Evolutionary conservation across 129 eudicot genomes (phyloP).

Genomic region (Lonicera japonica): DNA sequence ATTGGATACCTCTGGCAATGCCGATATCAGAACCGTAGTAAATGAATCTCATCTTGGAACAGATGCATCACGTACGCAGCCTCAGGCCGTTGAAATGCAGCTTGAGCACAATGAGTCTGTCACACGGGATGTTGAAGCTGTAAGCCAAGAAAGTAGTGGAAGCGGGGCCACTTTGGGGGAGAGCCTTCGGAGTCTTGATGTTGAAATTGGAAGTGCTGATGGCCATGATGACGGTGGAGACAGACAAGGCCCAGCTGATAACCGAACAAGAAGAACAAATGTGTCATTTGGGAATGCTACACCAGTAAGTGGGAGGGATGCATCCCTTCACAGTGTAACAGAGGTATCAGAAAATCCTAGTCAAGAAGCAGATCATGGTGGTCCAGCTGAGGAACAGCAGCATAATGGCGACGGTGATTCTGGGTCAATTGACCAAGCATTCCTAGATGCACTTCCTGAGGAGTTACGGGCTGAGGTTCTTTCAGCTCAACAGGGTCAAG

Average conservation of each 20-base stretch:
- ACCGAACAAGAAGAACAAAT: conserved; percentile 57
- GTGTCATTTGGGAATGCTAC: conserved; percentile 38
- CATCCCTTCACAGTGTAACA: conserved; percentile 71
- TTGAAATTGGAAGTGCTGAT: conserved; percentile 98
- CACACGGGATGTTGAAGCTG: conserved; percentile 88
- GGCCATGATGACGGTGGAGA: conserved; percentile 95
- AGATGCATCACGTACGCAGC: conserved; percentile 37
- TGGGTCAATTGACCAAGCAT: conserved; percentile 85
- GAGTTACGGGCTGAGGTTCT: conserved; percentile 98
- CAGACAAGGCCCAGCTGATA: conserved; percentile 51
- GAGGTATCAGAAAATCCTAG: conserved; percentile 78
- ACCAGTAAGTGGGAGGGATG: conserved; percentile 51
- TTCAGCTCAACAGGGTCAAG: conserved; percentile 73
- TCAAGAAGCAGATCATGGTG: conserved; percentile 70
- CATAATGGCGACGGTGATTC: conserved; percentile 47
- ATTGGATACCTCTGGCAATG: conserved; percentile 23
- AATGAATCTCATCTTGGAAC: conserved; percentile 38
- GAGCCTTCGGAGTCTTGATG: conserved; percentile 94
- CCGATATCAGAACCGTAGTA: conserved; percentile 31
- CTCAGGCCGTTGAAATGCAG: conserved; percentile 76
- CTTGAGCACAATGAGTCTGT: conserved; percentile 68
- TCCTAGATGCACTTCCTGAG: conserved; percentile 98
- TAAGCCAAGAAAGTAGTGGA: conserved; percentile 93
- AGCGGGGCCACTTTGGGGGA: conserved; percentile 98
- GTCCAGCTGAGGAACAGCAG: conserved; percentile 44